Evolutionary conservation across 192 early-diverging fungal genomes (phyloP), one percentile per base, ranked within the genome.

Genomic region (Phlyctochytrium bullatum): DNA sequence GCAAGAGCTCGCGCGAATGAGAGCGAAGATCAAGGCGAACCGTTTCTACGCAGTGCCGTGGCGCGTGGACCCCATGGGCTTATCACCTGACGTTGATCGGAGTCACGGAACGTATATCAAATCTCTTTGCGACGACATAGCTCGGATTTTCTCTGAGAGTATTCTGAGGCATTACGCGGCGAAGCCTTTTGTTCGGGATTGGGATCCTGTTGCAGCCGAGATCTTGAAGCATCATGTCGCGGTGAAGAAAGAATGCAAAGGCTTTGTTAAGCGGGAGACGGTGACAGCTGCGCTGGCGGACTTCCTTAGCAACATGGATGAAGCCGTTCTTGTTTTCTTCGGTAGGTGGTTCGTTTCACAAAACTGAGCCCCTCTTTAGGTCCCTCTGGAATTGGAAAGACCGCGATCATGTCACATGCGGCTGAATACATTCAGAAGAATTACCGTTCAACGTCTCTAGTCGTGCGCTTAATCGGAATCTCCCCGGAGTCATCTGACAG

Each of bases 11-110:
- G 65, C 70, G 4, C 53, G 70, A 12, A 36, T 72, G 30, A 62
- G 70, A 3, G 30, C 24, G 33, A 36, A 53, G 17, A 52, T 65
- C 47, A 59, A 61, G 20, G 70, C 70, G 10, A 66, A 63, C 10
- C 62, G 70, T 3, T 72, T 72, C 47, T 72, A 72, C 36, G 70
- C 70, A 0, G 66, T 72, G 30, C 70, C 70, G 24, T 72, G 70
- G 70, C 62, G 56, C 30, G 20, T 52, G 20, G 64, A 66, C 30
- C 3, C 32, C 27, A 33, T 54, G 27, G 69, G 69, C 33, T 66
- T 72, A 20, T 59, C 53, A 25, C 62, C 70, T 17, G n/a, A 17
- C 17, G 3, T 33, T 16, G 70, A 72, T 3, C 29, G 34, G 24
- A 61, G 34, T 27, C 70, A 72, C 50, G 63, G 53, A 10, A 60